These are phyloP conservation scores for Terfezia claveryi DNA, from an alignment of 495 filamentous ascomycete species.

Conservation along the genomic window DNA sequence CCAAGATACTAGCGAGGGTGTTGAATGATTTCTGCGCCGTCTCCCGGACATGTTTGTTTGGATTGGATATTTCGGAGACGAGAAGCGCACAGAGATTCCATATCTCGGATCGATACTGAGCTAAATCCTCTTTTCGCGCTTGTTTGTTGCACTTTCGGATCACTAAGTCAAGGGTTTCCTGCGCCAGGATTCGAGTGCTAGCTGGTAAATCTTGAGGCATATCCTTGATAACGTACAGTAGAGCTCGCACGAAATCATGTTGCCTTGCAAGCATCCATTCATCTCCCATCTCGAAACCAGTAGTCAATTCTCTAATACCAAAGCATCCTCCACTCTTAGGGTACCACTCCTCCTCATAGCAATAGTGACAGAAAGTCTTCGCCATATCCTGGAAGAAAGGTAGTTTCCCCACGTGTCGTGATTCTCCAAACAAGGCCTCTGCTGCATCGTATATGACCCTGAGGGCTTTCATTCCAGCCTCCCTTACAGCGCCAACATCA, in stretches of 20 bases:
- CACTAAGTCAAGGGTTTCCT: slow-evolving; percentile 57
- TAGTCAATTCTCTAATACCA: slow-evolving; percentile 65
- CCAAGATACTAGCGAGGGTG: slow-evolving; percentile 54
- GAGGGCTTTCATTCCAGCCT: slow-evolving; percentile 59
- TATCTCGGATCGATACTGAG: slow-evolving; percentile 36
- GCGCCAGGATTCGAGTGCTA: slow-evolving; percentile 57
- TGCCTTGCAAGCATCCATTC: slow-evolving; percentile 61
- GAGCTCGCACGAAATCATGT: slow-evolving; percentile 58
- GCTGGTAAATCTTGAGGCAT: slow-evolving; percentile 82
- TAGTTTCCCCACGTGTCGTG: slow-evolving; percentile 44
- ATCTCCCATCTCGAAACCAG: slow-evolving; percentile 60
- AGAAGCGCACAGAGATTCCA: slow-evolving; percentile 59
- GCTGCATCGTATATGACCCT: slow-evolving; percentile 54
- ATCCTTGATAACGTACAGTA: slow-evolving; percentile 94
- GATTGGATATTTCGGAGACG: slow-evolving; percentile 69
- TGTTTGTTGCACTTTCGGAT: slow-evolving; percentile 51
- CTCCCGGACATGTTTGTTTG: slow-evolving; percentile 81
- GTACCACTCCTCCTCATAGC: slow-evolving; percentile 94
- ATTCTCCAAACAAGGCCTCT: slow-evolving; percentile 55
- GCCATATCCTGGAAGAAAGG: slow-evolving; percentile 64
- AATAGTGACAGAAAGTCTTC: slow-evolving; percentile 72
- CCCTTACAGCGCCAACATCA: slow-evolving; percentile 54
- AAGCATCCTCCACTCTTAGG: slow-evolving; percentile 78
- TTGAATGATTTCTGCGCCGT: slow-evolving; percentile 59
- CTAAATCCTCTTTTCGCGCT: slow-evolving; percentile 51